Conservation (phyloP, 2,329 filamentous ascomycete species). For the Exophiala bonariae region DNA sequence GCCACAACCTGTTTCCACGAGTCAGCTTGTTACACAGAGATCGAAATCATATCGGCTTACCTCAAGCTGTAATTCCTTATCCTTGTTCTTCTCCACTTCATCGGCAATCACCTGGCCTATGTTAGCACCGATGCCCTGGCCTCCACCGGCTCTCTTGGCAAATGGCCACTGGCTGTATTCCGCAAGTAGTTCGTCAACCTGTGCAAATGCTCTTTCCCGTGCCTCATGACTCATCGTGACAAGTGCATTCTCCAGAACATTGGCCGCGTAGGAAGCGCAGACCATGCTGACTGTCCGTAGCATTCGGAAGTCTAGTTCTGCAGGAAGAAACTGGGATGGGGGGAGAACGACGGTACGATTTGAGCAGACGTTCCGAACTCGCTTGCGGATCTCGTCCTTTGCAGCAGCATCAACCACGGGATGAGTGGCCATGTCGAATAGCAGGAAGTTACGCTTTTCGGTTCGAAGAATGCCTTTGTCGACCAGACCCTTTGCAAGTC, state of each 20-base stretch:
- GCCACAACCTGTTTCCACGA: constrained; percentile 67
- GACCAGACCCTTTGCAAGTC: constrained; percentile 92
- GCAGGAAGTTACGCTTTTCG: constrained; percentile 98
- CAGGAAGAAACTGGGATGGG: constrained; percentile 83
- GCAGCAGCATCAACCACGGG: constrained; percentile 93
- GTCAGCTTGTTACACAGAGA: not conserved
- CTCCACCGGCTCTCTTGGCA: constrained; percentile 72
- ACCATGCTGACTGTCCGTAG: constrained; percentile 92
- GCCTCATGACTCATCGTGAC: constrained; percentile 92
- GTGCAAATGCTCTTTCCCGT: constrained; percentile 88
- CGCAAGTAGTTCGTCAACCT: constrained; percentile 91
- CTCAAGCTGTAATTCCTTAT: constrained; percentile 95
- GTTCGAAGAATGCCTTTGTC: constrained; percentile 98
- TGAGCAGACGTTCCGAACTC: constrained; percentile 88
- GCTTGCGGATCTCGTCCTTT: constrained; percentile 93
- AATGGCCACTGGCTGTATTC: constrained; percentile 99
- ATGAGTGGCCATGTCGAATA: constrained; percentile 99
- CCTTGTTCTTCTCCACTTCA: constrained; percentile 82
- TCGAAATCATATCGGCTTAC: constrained; percentile 51
- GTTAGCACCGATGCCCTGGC: constrained; percentile 87
- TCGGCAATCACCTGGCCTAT: constrained; percentile 82
- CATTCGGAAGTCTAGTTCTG: constrained; percentile 92
- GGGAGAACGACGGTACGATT: constrained; percentile 91
- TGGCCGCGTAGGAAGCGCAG: constrained; percentile 95
- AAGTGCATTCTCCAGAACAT: constrained; percentile 96